Conservation (phyloP, 495 filamentous ascomycete species). For the Penicillium tannophilum region DNA sequence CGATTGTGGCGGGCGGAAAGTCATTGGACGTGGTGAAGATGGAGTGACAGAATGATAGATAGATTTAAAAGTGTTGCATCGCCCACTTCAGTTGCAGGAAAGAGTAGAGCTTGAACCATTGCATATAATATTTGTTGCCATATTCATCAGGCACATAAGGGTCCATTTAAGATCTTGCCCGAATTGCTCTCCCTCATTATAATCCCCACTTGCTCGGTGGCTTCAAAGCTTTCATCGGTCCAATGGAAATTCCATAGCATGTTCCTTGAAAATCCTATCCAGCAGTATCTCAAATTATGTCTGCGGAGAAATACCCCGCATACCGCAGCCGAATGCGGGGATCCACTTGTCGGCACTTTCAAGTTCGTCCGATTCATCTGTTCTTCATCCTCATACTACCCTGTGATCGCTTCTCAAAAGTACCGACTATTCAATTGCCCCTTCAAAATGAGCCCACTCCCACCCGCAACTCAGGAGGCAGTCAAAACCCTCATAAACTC, state of each 20-base stretch:
- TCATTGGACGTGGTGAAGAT: background rate
- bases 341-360: background rate
- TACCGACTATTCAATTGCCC: background rate
- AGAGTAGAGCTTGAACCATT: background rate
- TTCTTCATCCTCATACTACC: background rate
- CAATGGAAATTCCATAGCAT: too few relatives aligned
- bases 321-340: too few relatives aligned
- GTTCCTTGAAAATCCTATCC: too few relatives aligned
- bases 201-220: too few relatives aligned
- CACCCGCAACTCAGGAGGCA: slow-evolving; percentile 1
- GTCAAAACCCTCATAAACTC: slow-evolving; percentile 34
- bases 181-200: too few relatives aligned
- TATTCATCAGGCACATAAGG: background rate
- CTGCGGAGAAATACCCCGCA: too few relatives aligned
- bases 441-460: background rate
- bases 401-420: background rate
- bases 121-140: background rate
- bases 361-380: background rate
- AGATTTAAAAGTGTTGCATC: too few relatives aligned
- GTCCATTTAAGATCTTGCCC: background rate
- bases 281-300: too few relatives aligned
- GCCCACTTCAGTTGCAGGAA: too few relatives aligned
- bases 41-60: background rate
- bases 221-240: too few relatives aligned
- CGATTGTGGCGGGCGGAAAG: background rate